Evolutionary conservation across 257 asterid genomes (phyloP).

Genomic region (Solanum chiquidenum): DNA sequence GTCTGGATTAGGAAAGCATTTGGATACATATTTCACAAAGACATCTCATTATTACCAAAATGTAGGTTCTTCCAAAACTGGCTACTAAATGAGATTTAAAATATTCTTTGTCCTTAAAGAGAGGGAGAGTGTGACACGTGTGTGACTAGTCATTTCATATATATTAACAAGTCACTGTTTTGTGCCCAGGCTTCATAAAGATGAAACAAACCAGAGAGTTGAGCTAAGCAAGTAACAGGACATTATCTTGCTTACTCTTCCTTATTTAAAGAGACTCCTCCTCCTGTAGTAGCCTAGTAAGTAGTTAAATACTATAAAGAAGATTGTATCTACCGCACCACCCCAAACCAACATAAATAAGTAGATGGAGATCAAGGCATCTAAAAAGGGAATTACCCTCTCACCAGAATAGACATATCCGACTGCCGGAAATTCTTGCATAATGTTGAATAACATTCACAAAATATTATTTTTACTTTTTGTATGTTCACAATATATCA

Average conservation of each 20-base stretch:
- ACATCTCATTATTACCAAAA: neutral
- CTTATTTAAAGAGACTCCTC: neutral
- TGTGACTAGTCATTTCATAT: neutral
- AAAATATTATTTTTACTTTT: neutral
- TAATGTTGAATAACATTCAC: neutral
- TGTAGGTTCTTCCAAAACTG: neutral
- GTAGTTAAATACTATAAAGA: neutral
- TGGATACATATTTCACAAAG: neutral
- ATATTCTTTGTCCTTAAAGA: neutral
- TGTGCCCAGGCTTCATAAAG: neutral
- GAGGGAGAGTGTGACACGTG: neutral
- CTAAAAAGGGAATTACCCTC: neutral
- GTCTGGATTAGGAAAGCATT: neutral
- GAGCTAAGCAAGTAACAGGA: neutral
- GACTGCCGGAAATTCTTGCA: neutral
- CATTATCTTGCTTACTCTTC: neutral
- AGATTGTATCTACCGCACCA: neutral
- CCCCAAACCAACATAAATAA: neutral
- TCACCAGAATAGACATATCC: neutral
- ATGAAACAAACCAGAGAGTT: neutral
- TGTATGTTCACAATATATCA: neutral
- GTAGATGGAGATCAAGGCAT: neutral
- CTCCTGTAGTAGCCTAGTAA: neutral
- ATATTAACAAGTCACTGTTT: neutral
- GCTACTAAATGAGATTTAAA: neutral